Base-by-base conservation (phyloP, 1,284 basidiomycete genomes). In the Malassezia slooffiae region DNA sequence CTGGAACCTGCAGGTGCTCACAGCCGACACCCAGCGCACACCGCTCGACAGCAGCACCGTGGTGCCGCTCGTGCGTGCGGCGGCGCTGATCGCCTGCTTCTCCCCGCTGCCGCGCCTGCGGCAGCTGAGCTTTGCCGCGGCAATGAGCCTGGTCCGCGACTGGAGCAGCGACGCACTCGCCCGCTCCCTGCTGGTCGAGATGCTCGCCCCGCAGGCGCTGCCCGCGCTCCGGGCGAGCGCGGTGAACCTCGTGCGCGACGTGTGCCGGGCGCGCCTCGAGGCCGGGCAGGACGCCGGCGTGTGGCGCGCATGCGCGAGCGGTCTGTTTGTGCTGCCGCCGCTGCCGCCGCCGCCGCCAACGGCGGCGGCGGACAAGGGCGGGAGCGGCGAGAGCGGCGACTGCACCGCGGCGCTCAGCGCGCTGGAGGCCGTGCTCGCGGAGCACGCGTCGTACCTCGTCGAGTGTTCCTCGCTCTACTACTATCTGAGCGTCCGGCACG, bases 391-490 rank as follows among this genome's bases (percentile, higher is more conserved):
- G 23, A 20, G 23, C 24, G n/a, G 17, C 22, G 19, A 24, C 27
- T 10, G n/a, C n/a, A n/a, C n/a, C n/a, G n/a, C n/a, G n/a, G 3
- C 8, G 1, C 26, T 30, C 19, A 15, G 8, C 13, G 24, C 16
- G 17, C 32, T 48, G 9, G 41, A 22, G 11, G 13, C 29, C 16
- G 43, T 23, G 28, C n/a, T 48, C 15, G 20, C 20, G 15, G 35
- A 38, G 24, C 23, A 42, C 30, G 19, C 19, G 15, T 24, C 37
- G 16, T 48, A 48, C 26, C 21, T 48, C n/a, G 23, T 34, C 19
- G 46, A 48, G 23, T 48, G 46, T 19, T 43, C 34, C 34, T 36
- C 36, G 17, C 34, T 48, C 30, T 48, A 43, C 29, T 48, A 48
- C 24, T 48, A 26, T 34, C 24, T 48, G 4, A 13, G 13, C 10